Percentiles rank a stretch among this genome's conserved stretches.
These are phyloP conservation scores for Ramicandelaber brevisporus DNA, from an alignment of 192 early-diverging fungal species.

Conservation along the genomic window DNA sequence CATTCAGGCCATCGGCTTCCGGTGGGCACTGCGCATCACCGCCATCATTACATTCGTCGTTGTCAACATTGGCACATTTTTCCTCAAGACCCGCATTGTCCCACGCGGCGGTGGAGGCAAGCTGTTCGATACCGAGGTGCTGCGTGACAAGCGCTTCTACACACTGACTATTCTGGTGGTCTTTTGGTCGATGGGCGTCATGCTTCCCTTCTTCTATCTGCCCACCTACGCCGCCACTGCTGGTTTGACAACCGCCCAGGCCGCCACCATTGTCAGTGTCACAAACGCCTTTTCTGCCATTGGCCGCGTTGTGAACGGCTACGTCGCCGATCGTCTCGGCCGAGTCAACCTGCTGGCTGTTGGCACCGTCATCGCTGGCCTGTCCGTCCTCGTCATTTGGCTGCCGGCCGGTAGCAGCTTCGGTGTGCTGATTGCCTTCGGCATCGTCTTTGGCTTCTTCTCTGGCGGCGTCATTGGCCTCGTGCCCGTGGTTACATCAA, in stretches of 20 bases:
- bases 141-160: slow-evolving; percentile 16
- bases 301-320: slow-evolving; percentile 30
- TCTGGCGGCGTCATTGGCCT: slow-evolving; percentile 24
- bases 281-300: slow-evolving; percentile 34
- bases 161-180: slow-evolving; percentile 11
- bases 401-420: slow-evolving; percentile 18
- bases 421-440: slow-evolving; percentile 14
- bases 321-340: slow-evolving; percentile 24
- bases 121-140: slow-evolving; percentile 13
- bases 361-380: slow-evolving; percentile 13
- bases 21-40: slow-evolving; percentile 23
- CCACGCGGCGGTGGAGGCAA: slow-evolving; percentile 7
- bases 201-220: slow-evolving; percentile 27
- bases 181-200: slow-evolving; percentile 20
- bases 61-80: slow-evolving; percentile 10
- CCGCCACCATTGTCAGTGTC: slow-evolving; percentile 27
- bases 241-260: slow-evolving; percentile 12
- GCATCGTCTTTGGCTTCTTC: slow-evolving; percentile 24
- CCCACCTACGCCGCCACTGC: slow-evolving; percentile 14
- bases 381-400: slow-evolving; percentile 22
- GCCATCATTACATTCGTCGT: slow-evolving; percentile 16
- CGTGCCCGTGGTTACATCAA: slow-evolving; percentile 22
- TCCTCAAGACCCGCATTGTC: slow-evolving; percentile 12
- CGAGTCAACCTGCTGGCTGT: slow-evolving; percentile 27
- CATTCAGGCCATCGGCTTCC: slow-evolving; percentile 16